phyloP scores from a whole-genome alignment of 345 rosid genomes.

The Eucalyptus tenuipes region DNA sequence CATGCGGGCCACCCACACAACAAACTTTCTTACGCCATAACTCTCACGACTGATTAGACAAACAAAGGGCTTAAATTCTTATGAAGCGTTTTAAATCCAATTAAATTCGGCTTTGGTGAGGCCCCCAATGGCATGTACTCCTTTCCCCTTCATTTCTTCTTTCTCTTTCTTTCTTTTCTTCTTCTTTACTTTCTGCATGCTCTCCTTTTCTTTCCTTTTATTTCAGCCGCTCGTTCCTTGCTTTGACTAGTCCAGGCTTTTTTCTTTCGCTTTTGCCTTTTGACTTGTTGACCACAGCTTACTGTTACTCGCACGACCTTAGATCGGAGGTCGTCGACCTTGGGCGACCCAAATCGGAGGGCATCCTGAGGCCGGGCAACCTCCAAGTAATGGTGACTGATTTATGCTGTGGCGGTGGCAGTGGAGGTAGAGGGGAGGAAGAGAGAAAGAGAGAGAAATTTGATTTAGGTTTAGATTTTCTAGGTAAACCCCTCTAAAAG shows the following conservation, averaged over 20 bases:
- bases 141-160: neutral
- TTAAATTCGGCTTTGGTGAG: neutral
- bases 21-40: neutral
- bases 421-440: neutral
- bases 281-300: neutral
- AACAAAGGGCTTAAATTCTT: neutral
- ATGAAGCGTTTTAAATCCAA: neutral
- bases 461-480: neutral
- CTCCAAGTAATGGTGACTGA: neutral
- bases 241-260: neutral
- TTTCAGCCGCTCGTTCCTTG: neutral
- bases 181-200: neutral
- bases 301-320: neutral
- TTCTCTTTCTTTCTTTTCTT: neutral
- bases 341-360: neutral
- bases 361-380: neutral
- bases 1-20: neutral
- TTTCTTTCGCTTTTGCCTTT: neutral
- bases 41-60: neutral
- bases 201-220: neutral
- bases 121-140: neutral
- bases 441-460: neutral
- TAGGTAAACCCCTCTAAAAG: neutral
- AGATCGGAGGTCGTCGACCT: neutral
- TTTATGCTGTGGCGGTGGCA: neutral